A percentile compares a stretch with the other conserved stretches of the same genome.
Evolutionary conservation across 805 yeast species (phyloP).

Genomic region (Blastobotrys chiropterorum): DNA sequence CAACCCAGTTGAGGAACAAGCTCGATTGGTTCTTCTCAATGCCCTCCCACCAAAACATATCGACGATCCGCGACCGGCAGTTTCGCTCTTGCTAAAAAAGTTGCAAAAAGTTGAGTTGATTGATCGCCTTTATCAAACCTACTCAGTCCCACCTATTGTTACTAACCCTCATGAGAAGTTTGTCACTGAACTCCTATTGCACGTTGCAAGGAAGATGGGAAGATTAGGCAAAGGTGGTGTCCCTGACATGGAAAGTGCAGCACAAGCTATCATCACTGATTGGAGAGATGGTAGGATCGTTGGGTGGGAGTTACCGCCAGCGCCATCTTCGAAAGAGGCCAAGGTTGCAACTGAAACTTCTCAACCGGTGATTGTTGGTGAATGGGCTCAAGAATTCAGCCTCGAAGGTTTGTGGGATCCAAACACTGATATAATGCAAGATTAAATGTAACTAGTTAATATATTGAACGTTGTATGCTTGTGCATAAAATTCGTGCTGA

Average conservation of each 20-base stretch:
- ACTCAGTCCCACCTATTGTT: conserved; percentile 76
- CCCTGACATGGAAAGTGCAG: conserved; percentile 84
- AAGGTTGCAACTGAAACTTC: conserved; percentile 35
- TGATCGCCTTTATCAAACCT: conserved; percentile 63
- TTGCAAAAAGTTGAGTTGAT: conserved; percentile 60
- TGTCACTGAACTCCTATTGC: conserved; percentile 81
- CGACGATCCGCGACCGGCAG: conserved; percentile 77
- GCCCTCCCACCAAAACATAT: conserved; percentile 87
- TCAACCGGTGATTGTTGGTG: conserved; percentile 52
- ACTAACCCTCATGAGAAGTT: conserved; percentile 66
- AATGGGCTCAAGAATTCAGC: conserved; percentile 94
- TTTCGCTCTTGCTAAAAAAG: conserved; percentile 67
- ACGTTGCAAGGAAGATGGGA: conserved; percentile 88
- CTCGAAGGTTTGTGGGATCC: conserved; percentile 65
- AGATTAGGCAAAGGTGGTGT: conserved; percentile 89
- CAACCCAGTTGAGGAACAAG: conserved; percentile 59
- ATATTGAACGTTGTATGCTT: too few species aligned
- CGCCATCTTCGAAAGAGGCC: conserved; percentile 39
- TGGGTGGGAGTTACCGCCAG: conserved; percentile 77
- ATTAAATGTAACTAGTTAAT: neutral
- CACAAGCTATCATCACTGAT: conserved; percentile 73
- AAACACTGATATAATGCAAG: conserved; percentile 10
- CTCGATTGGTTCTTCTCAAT: conserved; percentile 81
- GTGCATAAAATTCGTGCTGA: too few species aligned
- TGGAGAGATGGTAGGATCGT: conserved; percentile 95